Evolutionary conservation across 192 early-diverging fungal genomes (phyloP).

Genomic region (Backusella australiensis): DNA sequence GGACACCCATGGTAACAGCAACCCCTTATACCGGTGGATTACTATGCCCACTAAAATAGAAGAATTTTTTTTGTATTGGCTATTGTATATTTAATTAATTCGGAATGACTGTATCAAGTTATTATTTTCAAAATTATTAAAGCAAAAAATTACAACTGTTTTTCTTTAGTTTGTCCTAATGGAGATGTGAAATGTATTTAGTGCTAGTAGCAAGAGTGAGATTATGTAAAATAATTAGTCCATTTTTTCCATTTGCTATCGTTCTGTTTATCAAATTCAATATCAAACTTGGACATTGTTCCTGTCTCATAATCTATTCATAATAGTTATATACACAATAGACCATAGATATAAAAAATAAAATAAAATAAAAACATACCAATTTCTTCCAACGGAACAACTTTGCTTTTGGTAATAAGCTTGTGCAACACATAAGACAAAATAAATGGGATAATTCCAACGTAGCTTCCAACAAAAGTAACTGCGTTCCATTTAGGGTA

Average conservation of each 20-base stretch:
- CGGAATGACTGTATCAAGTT: too few relatives aligned
- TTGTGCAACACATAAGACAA: conserved; percentile 60
- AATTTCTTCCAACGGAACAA: conserved; percentile 56
- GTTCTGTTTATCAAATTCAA: background rate
- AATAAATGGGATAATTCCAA: conserved; percentile 59
- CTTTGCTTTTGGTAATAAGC: conserved; percentile 38
- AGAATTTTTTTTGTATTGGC: background rate
- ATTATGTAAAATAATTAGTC: background rate
- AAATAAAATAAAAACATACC: conserved; percentile 30
- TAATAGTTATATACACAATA: too few relatives aligned
- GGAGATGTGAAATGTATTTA: too few relatives aligned
- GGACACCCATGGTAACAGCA: conserved; percentile 5
- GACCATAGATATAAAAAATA: background rate
- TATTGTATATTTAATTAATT: background rate
- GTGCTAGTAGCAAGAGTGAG: too few relatives aligned
- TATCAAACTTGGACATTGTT: background rate
- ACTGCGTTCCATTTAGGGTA: conserved; percentile 48
- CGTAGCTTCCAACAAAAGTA: conserved; percentile 54
- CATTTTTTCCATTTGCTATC: background rate
- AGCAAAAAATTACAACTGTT: too few relatives aligned
- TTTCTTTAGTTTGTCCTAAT: too few relatives aligned
- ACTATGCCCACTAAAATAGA: conserved; percentile 18
- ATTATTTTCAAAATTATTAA: too few relatives aligned
- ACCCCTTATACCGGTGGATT: conserved; percentile 21
- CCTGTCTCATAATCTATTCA: conserved; percentile 9